These are phyloP conservation scores for Sinapis alba DNA, from an alignment of 441 rosid genomes.

Conservation along the genomic window DNA sequence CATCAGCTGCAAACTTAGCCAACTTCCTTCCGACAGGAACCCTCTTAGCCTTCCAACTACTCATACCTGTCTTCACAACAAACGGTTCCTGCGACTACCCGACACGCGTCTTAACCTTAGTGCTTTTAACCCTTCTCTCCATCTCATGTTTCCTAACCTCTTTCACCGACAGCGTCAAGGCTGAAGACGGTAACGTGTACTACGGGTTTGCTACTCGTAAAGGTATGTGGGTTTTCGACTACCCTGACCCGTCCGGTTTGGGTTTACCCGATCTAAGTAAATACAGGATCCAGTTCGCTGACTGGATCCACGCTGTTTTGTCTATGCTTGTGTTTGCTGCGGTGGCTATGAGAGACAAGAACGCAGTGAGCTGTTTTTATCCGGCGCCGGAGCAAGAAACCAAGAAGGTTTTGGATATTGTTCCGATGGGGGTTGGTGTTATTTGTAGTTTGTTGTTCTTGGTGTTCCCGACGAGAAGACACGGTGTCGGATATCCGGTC, in stretches of 20 bases:
- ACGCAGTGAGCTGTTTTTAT: conserved; percentile 52
- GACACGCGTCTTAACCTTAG: conserved; percentile 46
- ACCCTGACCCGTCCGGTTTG: conserved; percentile 40
- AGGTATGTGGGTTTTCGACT: conserved; percentile 60
- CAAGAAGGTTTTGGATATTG: conserved; percentile 52
- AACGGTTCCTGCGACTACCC: conserved; percentile 59
- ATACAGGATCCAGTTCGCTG: conserved; percentile 44
- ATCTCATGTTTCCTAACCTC: conserved; percentile 57
- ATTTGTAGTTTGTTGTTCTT: conserved; percentile 55
- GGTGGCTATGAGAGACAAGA: conserved; percentile 61
- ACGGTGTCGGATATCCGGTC: conserved; percentile 66
- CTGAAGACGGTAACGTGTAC: conserved; percentile 54
- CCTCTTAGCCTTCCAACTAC: conserved; percentile 63
- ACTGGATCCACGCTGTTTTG: conserved; percentile 53
- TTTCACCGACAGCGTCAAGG: conserved; percentile 58
- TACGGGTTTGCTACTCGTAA: conserved; percentile 63
- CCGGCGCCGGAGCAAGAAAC: conserved; percentile 50
- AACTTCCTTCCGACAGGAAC: conserved; percentile 79
- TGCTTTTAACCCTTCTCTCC: conserved; percentile 51
- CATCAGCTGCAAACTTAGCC: conserved; percentile 61
- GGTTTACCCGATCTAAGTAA: conserved; percentile 57
- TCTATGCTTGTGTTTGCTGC: conserved; percentile 60
- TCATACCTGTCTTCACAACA: conserved; percentile 60
- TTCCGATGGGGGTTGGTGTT: conserved; percentile 61
- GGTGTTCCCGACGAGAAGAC: conserved; percentile 65